Evolutionary conservation across 129 eudicot species (phyloP), one percentile per base, ranked within the genome.

Genomic region (Escallonia rubra): DNA sequence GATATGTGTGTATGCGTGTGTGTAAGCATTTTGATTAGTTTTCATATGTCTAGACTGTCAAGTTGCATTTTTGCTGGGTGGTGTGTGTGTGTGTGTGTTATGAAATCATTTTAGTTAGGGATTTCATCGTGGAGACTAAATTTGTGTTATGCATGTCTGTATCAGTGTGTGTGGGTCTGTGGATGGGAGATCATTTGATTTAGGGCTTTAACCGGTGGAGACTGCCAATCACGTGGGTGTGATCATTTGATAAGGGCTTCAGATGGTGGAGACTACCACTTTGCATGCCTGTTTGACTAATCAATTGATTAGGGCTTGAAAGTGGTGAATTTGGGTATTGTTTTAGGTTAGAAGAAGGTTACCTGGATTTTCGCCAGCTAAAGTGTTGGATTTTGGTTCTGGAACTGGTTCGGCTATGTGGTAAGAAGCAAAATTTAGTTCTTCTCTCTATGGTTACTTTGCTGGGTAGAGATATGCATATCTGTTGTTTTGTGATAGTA

Each of bases 361-460:
- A 66, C 97, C 99, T 38, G 93, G 66, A 61, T 87, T 89, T 80
- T 61, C 83, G 39, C 99, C 96, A 4, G 68, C 85, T 49, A 82
- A 71, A 69, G 97, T 89, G 44, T 84, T 94, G 79, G 99, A 94
- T 81, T 94, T 94, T 90, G 99, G 99, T 66, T 88, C 97, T 72
- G 99, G 99, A 66, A 84, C 99, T 65, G 99, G 99, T 38, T 87
- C 97, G 3, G 99, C 96, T 61, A 71, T 94, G 58, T 89, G 99
- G 99, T 94, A 66, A 82, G 99, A 45, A 68, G 70, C 8, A 63
- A 9, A 23, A 8, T 34, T 58, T 69, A 8, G 46, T 66, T 4
- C 39, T 3, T 50, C 8, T 44, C 34, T 44, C 46, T 4, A 8
- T 23, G 34, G 34, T 52, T 9, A 16, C n/a, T 67, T 47, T 16